phyloP scores from a whole-genome alignment of 805 yeast species.

The Barnettozyma pratensis region DNA sequence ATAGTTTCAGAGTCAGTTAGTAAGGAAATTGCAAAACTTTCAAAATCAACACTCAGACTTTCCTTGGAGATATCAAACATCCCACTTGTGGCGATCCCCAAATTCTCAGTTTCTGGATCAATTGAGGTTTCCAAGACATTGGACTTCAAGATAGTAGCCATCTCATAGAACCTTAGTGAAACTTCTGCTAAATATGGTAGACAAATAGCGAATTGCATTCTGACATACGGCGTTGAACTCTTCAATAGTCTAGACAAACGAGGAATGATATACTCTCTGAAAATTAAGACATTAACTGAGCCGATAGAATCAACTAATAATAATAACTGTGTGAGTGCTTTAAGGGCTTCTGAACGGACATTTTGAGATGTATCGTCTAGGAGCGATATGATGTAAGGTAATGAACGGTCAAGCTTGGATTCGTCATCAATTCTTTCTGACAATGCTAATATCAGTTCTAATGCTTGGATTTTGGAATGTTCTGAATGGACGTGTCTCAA shows the following conservation, averaged over 20 bases:
- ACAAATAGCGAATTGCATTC: slow-evolving; percentile 66
- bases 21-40: slow-evolving; percentile 55
- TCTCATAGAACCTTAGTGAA: slow-evolving; percentile 58
- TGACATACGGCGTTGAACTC: slow-evolving; percentile 40
- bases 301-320: slow-evolving; percentile 58
- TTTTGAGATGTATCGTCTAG: slow-evolving; percentile 62
- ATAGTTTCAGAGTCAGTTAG: slow-evolving; percentile 63
- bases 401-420: slow-evolving; percentile 74
- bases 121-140: slow-evolving; percentile 28
- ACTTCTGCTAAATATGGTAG: slow-evolving; percentile 67
- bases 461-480: slow-evolving; percentile 56
- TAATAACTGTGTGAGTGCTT: slow-evolving; percentile 62
- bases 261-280: slow-evolving; percentile 81
- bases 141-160: slow-evolving; percentile 46
- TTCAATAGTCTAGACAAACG: slow-evolving; percentile 44
- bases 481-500: slow-evolving; percentile 58
- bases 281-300: slow-evolving; percentile 69
- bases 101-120: slow-evolving; percentile 44
- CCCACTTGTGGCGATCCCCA: slow-evolving; percentile 28
- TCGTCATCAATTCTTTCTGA: slow-evolving; percentile 78
- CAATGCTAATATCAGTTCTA: slow-evolving; percentile 71
- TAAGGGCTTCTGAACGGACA: slow-evolving; percentile 64
- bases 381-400: slow-evolving; percentile 74
- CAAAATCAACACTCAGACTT: slow-evolving; percentile 50
- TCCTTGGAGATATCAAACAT: slow-evolving; percentile 36